phyloP scores from a whole-genome alignment of 2,329 filamentous ascomycete species.

The Colletotrichum eleusines region DNA sequence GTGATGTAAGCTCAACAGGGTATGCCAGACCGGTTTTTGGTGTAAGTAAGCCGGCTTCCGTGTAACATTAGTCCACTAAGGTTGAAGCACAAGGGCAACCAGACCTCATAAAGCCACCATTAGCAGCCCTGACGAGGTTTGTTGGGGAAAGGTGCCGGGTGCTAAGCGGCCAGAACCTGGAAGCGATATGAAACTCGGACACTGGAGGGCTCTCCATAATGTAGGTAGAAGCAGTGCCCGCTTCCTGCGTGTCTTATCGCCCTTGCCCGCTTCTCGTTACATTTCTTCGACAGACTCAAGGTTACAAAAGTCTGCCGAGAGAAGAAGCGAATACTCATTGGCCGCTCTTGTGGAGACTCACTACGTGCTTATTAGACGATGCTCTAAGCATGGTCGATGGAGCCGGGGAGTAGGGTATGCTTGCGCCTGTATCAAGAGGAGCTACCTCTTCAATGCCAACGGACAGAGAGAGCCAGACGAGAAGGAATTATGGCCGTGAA shows the following conservation, averaged over 20 bases:
- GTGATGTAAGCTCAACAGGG: constrained; percentile 10
- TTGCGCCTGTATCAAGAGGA: not conserved
- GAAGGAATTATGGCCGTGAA: not conserved
- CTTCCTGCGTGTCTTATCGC: constrained; percentile 12
- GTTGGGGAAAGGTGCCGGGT: constrained; percentile 3
- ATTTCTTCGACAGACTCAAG: not conserved
- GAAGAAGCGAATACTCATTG: constrained; percentile 16
- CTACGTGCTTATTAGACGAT: not conserved
- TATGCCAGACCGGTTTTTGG: constrained; percentile 6
- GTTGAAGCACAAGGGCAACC: constrained; percentile 6
- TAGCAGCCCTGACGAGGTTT: constrained; percentile 6
- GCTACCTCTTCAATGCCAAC: not conserved
- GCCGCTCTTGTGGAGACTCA: not conserved
- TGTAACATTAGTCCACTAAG: constrained; percentile 13
- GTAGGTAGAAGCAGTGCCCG: constrained; percentile 12
- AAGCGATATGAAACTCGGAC: not conserved
- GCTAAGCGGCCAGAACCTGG: constrained; percentile 16
- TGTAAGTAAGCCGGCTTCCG: constrained; percentile 32
- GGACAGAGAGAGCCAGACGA: not conserved
- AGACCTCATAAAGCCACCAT: constrained; percentile 2
- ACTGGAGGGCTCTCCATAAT: constrained; percentile 1
- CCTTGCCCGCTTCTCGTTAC: not conserved
- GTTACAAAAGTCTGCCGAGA: not conserved
- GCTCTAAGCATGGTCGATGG: not conserved
- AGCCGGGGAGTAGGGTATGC: not conserved